Evolutionary conservation across 176 grass and related monocot species (phyloP), one percentile per base, ranked within the genome.

Genomic region (Alopecurus myosuroides): DNA sequence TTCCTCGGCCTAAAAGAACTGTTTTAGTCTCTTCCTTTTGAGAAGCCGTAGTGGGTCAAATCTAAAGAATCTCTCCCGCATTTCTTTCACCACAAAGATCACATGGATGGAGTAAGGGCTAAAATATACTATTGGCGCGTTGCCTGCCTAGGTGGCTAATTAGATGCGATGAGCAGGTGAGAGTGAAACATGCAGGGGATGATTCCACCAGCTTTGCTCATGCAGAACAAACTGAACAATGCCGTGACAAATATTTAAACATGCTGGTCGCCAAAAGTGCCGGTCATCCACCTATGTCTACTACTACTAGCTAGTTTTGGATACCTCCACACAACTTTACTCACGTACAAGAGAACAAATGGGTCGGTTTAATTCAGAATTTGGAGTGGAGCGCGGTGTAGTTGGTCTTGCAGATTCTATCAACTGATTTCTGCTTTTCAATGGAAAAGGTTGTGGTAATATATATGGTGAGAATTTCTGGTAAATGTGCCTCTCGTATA

Each of bases 21-120:
- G 60, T 42, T 12, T 53, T 15, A 2, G 88, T 17, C 30, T 82
- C 45, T 72, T 34, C 87, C 42, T 84, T 80, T 80, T 73, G 56
- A 33, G 36, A 72, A 5, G 80, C 1, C 5, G 45, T 17, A 40
- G 62, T 74, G 83, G 83, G 83, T 77, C 79, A 92, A 89, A 81
- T 62, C 68, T 17, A 75, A 53, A 86, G 75, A 67, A 92, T 81
- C 75, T 70, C 35, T 60, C 77, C 60, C 30, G 18, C 66, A 37
- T 61, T 60, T 89, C 74, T 51, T 83, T 36, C 74, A 57, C 15
- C 75, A 46, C 67, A 89, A 86, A 83, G 39, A 76, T 76, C 90
- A 92, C 83, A 86, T 89, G 90, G 79, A 64, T 34, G n/a, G n/a
- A n/a, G 72, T n/a, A 45, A 36, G 70, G n/a, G 58, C 48, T 48